phyloP scores from a whole-genome alignment of 495 filamentous ascomycete genomes.

The Aspergillus cristatus region DNA sequence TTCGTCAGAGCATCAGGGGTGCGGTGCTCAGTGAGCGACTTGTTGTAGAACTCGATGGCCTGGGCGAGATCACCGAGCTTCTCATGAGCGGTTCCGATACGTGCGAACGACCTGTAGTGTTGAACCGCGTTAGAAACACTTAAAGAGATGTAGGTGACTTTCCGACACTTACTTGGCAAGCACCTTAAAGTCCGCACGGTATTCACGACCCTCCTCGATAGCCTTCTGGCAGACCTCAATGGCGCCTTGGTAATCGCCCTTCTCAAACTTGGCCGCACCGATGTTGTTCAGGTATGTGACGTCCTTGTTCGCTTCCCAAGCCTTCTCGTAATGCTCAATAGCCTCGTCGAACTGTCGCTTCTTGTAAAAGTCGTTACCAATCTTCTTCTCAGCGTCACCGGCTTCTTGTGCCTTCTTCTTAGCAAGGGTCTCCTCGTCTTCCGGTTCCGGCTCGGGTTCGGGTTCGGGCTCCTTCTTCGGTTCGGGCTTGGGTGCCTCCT shows the following conservation, averaged over 20 bases:
- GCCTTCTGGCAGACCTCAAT: slow-evolving; percentile 83
- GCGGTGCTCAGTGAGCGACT: slow-evolving; percentile 90
- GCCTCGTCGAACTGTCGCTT: slow-evolving; percentile 92
- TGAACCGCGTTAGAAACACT: neutral
- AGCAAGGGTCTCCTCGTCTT: slow-evolving; percentile 72
- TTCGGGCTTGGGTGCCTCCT: slow-evolving; percentile 49
- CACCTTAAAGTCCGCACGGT: slow-evolving; percentile 90
- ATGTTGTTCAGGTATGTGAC: slow-evolving; percentile 97
- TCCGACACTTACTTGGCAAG: slow-evolving; percentile 67
- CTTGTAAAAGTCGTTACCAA: slow-evolving; percentile 95
- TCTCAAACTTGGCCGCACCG: slow-evolving; percentile 90
- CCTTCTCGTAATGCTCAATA: slow-evolving; percentile 90
- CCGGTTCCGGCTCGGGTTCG: slow-evolving; percentile 50
- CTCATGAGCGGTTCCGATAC: slow-evolving; percentile 86
- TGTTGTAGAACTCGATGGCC: slow-evolving; percentile 86
- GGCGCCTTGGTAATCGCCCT: slow-evolving; percentile 79
- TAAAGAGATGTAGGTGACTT: neutral
- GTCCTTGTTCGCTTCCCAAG: slow-evolving; percentile 91
- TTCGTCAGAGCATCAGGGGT: slow-evolving; percentile 90
- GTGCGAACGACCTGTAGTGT: slow-evolving; percentile 60
- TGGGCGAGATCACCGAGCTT: slow-evolving; percentile 70
- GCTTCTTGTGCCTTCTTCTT: slow-evolving; percentile 87
- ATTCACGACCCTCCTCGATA: slow-evolving; percentile 74
- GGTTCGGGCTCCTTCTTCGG: slow-evolving; percentile 57
- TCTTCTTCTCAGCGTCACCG: slow-evolving; percentile 87